Evolutionary conservation across 1,284 basidiomycete genomes (phyloP).

Genomic region (Takashimella tepidaria): DNA sequence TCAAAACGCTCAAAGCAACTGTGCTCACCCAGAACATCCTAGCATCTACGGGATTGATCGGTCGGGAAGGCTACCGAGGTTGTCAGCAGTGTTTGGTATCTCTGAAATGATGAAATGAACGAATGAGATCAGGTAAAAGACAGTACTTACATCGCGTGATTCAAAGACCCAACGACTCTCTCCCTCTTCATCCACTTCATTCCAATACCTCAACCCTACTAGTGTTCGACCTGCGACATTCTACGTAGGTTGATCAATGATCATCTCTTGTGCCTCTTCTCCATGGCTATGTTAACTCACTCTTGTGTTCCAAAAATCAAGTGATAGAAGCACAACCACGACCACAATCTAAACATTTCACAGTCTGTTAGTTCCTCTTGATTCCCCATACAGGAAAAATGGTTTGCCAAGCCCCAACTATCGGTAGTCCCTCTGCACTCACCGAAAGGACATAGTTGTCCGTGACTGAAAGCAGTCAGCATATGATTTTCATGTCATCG

Average conservation of each 20-base stretch:
- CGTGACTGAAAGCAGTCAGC: conserved; percentile 55
- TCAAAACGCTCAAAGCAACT: too few relatives aligned
- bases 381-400: too few relatives aligned
- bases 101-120: too few relatives aligned
- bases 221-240: conserved; percentile 87
- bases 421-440: too few relatives aligned
- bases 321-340: conserved; percentile 82
- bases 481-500: background rate
- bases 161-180: conserved; percentile 96
- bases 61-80: conserved; percentile 72
- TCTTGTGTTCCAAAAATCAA: conserved; percentile 95
- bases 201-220: conserved; percentile 92
- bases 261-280: background rate
- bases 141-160: conserved; percentile 69
- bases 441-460: conserved; percentile 83
- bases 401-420: too few relatives aligned
- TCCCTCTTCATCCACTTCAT: conserved; percentile 93
- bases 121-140: background rate
- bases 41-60: conserved; percentile 82
- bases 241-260: conserved; percentile 45
- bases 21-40: conserved; percentile 82
- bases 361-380: too few relatives aligned
- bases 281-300: conserved; percentile 50
- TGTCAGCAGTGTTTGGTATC: conserved; percentile 1
- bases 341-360: conserved; percentile 91